Conservation (phyloP, 2,329 filamentous ascomycete species). For the Pseudonectria foliicola region DNA sequence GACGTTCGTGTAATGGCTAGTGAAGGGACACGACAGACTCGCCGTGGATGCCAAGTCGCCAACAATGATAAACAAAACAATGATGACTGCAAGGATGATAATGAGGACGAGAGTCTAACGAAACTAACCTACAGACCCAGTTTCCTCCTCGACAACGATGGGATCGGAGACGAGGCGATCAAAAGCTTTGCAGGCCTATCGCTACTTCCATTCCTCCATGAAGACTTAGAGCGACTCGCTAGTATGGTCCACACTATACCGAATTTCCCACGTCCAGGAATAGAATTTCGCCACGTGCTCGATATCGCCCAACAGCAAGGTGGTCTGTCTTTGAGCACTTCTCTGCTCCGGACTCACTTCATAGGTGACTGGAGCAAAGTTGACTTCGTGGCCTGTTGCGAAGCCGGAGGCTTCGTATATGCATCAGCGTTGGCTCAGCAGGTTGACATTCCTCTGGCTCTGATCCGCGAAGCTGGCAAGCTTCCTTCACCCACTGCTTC, state of each 20-base stretch:
- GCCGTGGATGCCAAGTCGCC: slow-evolving; percentile 21
- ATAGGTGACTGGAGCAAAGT: slow-evolving; percentile 39
- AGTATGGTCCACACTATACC: slow-evolving; percentile 42
- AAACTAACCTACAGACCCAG: slow-evolving; percentile 30
- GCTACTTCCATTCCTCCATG: slow-evolving; percentile 39
- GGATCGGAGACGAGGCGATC: slow-evolving; percentile 30
- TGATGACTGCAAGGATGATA: slow-evolving; percentile 7
- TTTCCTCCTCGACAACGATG: slow-evolving; percentile 46
- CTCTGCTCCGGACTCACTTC: slow-evolving; percentile 41
- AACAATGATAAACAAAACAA: background rate
- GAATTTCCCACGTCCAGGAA: slow-evolving; percentile 42
- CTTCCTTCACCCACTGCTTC: slow-evolving; percentile 50
- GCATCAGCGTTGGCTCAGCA: slow-evolving; percentile 41
- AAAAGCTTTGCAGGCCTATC: slow-evolving; percentile 32
- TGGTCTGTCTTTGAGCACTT: slow-evolving; percentile 44
- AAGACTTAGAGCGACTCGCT: slow-evolving; percentile 38
- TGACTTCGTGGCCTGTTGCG: slow-evolving; percentile 42
- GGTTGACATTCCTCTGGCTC: slow-evolving; percentile 35
- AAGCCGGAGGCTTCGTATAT: slow-evolving; percentile 50
- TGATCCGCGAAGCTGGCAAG: slow-evolving; percentile 51
- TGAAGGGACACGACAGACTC: slow-evolving; percentile 28
- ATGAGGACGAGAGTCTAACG: slow-evolving; percentile 10
- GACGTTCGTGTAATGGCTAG: slow-evolving; percentile 44
- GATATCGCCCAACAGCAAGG: slow-evolving; percentile 43
- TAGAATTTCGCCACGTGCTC: slow-evolving; percentile 53